Evolutionary conservation across 345 rosid species (phyloP), one percentile per base, ranked within the genome.

Genomic region (Pelargonium nanum): DNA sequence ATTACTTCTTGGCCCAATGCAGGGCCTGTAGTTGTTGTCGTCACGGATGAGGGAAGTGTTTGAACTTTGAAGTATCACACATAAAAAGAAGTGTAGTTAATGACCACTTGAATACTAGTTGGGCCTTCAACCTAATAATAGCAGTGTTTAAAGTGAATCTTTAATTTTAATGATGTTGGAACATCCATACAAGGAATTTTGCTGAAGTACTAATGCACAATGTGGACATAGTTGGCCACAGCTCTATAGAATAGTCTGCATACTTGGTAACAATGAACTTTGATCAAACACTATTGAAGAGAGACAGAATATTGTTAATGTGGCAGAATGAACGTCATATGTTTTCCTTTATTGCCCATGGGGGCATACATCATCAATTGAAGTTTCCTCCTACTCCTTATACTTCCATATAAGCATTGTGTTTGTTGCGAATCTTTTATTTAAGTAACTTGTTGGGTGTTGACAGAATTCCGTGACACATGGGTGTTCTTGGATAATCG

Each of bases 401-500:
- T 45, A 26, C 22, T 48, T 61, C 4, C 30, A 26, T 24, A 5
- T 25, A 13, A 6, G 9, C 17, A 22, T 54, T 23, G 26, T 63
- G 24, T 20, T n/a, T 22, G 45, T 55, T 30, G 22, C 59, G 9
- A 23, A 32, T 53, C 48, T 34, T 5, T 26, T n/a, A 17, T 25
- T 21, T 53, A 13, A 17, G 54, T 25, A n/a, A 21, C 24, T 69
- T 65, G 12, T 57, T 52, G 15, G 57, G 62, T 68, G 59, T 22
- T 63, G 48, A 63, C 74, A 93, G 97, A 79, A 52, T 83, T 87
- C 65, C 74, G 77, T 0, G 94, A 89, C 61, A 85, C 96, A 24
- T 87, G 91, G 99, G 73, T 65, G 30, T 89, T 89, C 80, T 74
- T 93, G 83, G 84, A 84, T 68, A 76, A 77, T 67, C 74, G 94